Base-by-base conservation (phyloP, 2,329 filamentous ascomycete genomes). In the Fusarium tupiense region DNA sequence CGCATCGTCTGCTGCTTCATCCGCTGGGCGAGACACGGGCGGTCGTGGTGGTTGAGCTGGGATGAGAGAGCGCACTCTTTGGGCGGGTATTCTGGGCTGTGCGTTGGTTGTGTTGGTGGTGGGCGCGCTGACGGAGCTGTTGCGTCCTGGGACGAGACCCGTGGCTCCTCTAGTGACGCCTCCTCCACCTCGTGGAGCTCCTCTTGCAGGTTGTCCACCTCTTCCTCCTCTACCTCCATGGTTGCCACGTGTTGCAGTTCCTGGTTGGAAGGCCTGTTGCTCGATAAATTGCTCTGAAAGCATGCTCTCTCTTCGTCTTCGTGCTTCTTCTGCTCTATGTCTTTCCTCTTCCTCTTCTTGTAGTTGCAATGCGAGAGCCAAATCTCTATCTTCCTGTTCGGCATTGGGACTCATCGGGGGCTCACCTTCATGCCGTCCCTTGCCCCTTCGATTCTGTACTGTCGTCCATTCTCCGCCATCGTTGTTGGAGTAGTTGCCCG, bases 271-370 rank as follows among this genome's bases (percentile, higher is more conserved):
- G 11, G 85, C 88, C 78, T 92, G 89, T 72, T 91, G 90, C 75
- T 92, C 90, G 64, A 95, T 93, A 74, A 88, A 93, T 71, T 91
- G 90, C 78, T 93, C 91, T 0, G 91, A 93, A 2, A 94, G 85
- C 65, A 90, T 85, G 62, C 90, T 91, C 80, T 95, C 91, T n/a
- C 90, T 86, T 17, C 87, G 86, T 13, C 91, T 87, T 3, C 91
- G 88, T 16, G 89, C 90, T 65, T 91, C 87, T 56, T 91, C 88
- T 57, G 90, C 88, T n/a, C 89, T 88, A 72, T 95, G 90, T 20
- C 91, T 89, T 77, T 94, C 91, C 73, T 98, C 94, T 81, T 98
- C 96, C 80, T 98, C 95, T 78, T 98, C 96, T 81, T 98, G 96
- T 3, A 98, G 88, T 80, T 98, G 96, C 12, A 99, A 86, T 0